Base-by-base conservation (phyloP, 1,284 basidiomycete species). In the Pyrrhoderma noxium region DNA sequence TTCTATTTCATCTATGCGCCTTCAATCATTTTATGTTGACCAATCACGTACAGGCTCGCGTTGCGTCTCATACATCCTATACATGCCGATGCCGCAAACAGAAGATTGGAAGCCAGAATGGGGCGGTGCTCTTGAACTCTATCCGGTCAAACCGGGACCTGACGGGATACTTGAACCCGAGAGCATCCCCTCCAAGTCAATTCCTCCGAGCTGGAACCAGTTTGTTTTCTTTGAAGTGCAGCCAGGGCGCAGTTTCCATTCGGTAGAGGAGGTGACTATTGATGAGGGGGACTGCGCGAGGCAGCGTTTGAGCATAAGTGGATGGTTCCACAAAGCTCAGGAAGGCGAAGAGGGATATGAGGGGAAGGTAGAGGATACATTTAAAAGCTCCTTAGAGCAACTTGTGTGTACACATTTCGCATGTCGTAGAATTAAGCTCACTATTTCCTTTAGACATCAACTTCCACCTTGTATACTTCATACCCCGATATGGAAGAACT, bases 61-160 rank as follows among this genome's bases (percentile, higher is more conserved):
- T 35, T 81, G 93, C 47, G 89, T 98, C 49, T 96, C 93, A 1
- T 99, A 95, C 71, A 97, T 99, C 66, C 85, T 98, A 47, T 99
- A 99, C 70, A 88, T 98, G 72, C 93, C 95, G 21, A 81, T 95
- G 57, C 93, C 90, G 1, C 72, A 80, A 58, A 76, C 77, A 57
- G 73, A 85, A 50, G 61, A 66, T 22, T 86, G 83, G 83, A 78
- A 87, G 65, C 76, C 77, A 45, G 82, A 89, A 57, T 97, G 89
- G 85, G 95, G 95, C 38, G 95, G 95, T 21, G 89, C 93, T 2
- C 77, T 99, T 46, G 95, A 98, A 68, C 77, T 99, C n/a, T 99
- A 97, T 68, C 92, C 90, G 8, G 75, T 76, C 5, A 68, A 67
- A 50, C 58, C 64, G 2, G 73, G 70, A 14, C 64, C 65, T 36